These are phyloP conservation scores for Globisporangium iwayamae DNA, from an alignment of 352 stramenopile species.

Conservation along the genomic window DNA sequence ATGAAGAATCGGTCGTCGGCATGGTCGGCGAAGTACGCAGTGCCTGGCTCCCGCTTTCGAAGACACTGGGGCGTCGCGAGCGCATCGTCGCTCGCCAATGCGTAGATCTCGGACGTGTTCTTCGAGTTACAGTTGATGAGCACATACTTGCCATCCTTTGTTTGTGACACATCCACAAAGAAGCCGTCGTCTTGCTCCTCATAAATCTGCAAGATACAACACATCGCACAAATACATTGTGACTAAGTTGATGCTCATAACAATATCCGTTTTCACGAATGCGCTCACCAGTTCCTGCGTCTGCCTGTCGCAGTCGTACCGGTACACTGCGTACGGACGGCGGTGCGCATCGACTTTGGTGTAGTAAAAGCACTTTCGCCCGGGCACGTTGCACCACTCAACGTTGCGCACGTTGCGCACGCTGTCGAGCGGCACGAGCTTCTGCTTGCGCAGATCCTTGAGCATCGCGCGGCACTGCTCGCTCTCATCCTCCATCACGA, in stretches of 20 bases:
- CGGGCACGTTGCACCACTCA: constrained; percentile 45
- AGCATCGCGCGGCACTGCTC: constrained; percentile 58
- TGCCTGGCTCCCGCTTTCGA: constrained; percentile 45
- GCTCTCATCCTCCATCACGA: constrained; percentile 67
- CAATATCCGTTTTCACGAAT: too few species aligned
- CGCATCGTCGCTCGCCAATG: constrained; percentile 26
- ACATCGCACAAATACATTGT: too few species aligned
- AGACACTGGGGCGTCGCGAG: constrained; percentile 37
- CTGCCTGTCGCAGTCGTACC: constrained; percentile 48
- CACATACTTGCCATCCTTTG: constrained; percentile 77
- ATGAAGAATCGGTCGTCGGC: constrained; percentile 63
- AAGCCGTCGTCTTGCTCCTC: constrained; percentile 72
- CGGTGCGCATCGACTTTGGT: constrained; percentile 64
- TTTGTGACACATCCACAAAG: constrained; percentile 82
- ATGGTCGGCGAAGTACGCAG: constrained; percentile 86
- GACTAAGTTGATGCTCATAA: not conserved
- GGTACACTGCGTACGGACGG: constrained; percentile 59
- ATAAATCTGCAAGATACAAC: constrained; percentile 47
- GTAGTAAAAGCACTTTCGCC: constrained; percentile 62
- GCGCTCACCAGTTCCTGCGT: constrained; percentile 48
- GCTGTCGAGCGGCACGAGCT: constrained; percentile 30
- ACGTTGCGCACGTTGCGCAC: constrained; percentile 60
- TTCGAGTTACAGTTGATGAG: constrained; percentile 89
- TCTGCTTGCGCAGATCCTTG: constrained; percentile 30
- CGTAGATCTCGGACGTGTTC: constrained; percentile 81